These are phyloP conservation scores for Datura wrightii DNA, from an alignment of 257 asterid genomes.

Conservation along the genomic window DNA sequence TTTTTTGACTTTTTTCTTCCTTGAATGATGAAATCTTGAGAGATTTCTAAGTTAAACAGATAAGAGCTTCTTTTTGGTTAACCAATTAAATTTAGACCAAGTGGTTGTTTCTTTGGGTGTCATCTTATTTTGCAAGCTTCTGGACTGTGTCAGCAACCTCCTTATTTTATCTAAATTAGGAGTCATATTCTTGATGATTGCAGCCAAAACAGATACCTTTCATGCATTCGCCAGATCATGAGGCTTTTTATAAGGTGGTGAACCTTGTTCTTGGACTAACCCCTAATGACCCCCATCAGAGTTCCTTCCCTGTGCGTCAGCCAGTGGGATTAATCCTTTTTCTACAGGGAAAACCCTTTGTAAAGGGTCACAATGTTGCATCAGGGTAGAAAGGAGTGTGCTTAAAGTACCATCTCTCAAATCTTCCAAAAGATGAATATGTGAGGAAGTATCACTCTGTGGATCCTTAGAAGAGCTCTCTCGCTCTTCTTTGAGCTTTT, in stretches of 20 bases:
- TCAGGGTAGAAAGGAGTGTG: slow-evolving; percentile 58
- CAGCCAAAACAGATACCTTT: slow-evolving; percentile 51
- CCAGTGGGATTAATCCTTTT: slow-evolving; percentile 59
- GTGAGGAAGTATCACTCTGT: slow-evolving; percentile 32
- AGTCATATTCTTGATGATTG: slow-evolving; percentile 61
- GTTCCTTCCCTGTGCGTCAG: slow-evolving; percentile 65
- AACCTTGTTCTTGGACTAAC: slow-evolving; percentile 49
- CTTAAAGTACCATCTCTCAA: slow-evolving; percentile 64
- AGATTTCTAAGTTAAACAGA: slow-evolving; percentile 10
- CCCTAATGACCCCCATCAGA: slow-evolving; percentile 73
- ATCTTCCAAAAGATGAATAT: slow-evolving; percentile 43
- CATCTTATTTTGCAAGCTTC: slow-evolving; percentile 63
- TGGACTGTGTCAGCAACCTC: slow-evolving; percentile 60
- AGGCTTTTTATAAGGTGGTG: slow-evolving; percentile 71
- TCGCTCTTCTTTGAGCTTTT: slow-evolving; percentile 50
- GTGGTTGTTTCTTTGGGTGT: slow-evolving; percentile 55
- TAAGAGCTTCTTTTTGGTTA: slow-evolving; percentile 59
- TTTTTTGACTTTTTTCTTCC: neutral
- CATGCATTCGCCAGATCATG: slow-evolving; percentile 47
- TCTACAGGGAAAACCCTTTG: slow-evolving; percentile 59
- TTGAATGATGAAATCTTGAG: neutral
- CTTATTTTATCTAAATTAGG: slow-evolving; percentile 50
- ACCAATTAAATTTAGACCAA: slow-evolving; percentile 45
- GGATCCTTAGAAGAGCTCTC: slow-evolving; percentile 36
- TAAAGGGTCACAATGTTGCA: slow-evolving; percentile 68